Evolutionary conservation across 2,329 filamentous ascomycete genomes (phyloP).

Genomic region (Orbilia ellipsospora): DNA sequence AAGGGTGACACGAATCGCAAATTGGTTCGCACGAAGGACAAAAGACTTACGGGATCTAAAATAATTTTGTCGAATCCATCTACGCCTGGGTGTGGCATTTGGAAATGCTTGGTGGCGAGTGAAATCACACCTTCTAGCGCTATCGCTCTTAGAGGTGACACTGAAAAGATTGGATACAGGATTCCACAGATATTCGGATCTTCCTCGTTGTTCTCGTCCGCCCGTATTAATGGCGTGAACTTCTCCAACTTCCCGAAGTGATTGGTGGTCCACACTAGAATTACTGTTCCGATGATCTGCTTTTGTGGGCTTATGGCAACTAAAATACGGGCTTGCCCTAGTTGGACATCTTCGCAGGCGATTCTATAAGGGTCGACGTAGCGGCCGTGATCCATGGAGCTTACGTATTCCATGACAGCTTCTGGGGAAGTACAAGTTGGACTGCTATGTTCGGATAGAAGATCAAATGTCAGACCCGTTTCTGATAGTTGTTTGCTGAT

Average conservation of each 20-base stretch:
- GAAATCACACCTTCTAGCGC: conserved; percentile 37
- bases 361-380: conserved; percentile 43
- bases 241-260: conserved; percentile 50
- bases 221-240: conserved; percentile 39
- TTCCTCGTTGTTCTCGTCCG: not conserved
- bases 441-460: conserved; percentile 33
- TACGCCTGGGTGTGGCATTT: conserved; percentile 41
- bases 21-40: not conserved
- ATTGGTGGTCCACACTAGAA: conserved; percentile 46
- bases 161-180: conserved; percentile 34
- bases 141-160: conserved; percentile 17
- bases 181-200: conserved; percentile 34
- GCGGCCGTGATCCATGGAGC: conserved; percentile 28
- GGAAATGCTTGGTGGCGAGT: conserved; percentile 47
- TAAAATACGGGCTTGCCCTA: conserved; percentile 38
- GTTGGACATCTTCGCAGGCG: conserved; percentile 40
- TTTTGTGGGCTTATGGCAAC: conserved; percentile 37
- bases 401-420: conserved; percentile 31
- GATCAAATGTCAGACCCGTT: conserved; percentile 36
- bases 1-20: not conserved
- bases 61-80: conserved; percentile 36
- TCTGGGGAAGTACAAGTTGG: conserved; percentile 18
- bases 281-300: conserved; percentile 38
- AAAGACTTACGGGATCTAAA: conserved; percentile 50
- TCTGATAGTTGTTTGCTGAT: conserved; percentile 45